These are phyloP conservation scores for Pseudotsuga menziesii DNA, from an alignment of 75 land plant species.

Conservation along the genomic window DNA sequence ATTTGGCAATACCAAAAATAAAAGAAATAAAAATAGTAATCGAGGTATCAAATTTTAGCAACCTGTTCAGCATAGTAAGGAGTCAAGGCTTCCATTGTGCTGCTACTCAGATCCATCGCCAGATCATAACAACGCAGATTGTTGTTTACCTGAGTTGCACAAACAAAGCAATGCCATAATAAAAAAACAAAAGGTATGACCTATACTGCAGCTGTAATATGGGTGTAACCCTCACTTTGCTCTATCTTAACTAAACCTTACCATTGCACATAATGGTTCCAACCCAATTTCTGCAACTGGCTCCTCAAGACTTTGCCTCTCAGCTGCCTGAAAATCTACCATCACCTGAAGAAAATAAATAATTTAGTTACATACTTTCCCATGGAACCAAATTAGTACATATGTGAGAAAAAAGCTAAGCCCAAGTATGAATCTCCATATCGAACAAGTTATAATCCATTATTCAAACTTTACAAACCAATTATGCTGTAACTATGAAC, in stretches of 20 bases:
- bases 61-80: conserved; percentile 97
- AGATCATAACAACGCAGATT: conserved; percentile 92
- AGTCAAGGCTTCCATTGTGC: conserved; percentile 84
- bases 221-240: background rate
- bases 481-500: no score
- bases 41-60: background rate
- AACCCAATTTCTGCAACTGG: conserved; percentile 89
- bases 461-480: background rate
- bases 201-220: background rate
- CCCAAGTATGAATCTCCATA: background rate
- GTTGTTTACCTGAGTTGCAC: conserved; percentile 73
- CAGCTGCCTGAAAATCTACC: conserved; percentile 96
- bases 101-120: conserved; percentile 80
- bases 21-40: background rate
- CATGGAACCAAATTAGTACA: background rate
- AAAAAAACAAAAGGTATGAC: background rate
- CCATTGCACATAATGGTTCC: conserved; percentile 93
- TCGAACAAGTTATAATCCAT: background rate
- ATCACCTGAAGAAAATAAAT: conserved; percentile 56
- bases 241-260: conserved; percentile 18
- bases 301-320: conserved; percentile 79
- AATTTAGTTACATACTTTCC: background rate
- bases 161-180: background rate
- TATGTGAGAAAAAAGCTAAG: background rate
- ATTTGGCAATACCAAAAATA: background rate